Percentiles rank a stretch among this genome's conserved stretches.
Evolutionary conservation across 306 rosid genomes (phyloP).

Genomic region (Fagus sylvatica): DNA sequence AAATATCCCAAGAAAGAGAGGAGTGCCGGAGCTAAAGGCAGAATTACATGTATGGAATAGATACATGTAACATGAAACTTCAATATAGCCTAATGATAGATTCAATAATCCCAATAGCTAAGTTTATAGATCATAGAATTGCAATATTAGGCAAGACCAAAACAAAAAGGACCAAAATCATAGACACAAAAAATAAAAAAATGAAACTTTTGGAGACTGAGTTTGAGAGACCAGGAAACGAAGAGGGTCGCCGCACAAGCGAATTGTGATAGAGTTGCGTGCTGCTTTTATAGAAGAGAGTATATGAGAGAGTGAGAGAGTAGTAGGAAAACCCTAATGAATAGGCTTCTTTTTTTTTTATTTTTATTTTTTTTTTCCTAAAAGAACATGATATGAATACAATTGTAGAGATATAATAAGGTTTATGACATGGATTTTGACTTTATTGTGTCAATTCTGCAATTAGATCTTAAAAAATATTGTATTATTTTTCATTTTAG

Average conservation of each 20-base stretch:
- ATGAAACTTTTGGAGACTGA: neutral
- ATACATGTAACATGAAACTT: neutral
- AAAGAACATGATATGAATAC: no score
- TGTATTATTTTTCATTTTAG: no score
- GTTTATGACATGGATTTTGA: no score
- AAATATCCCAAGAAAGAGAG: neutral
- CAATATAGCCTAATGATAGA: slow-evolving; percentile 27
- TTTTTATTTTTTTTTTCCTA: no score
- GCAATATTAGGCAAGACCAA: neutral
- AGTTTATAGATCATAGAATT: neutral
- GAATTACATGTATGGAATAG: neutral
- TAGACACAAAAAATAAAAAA: neutral
- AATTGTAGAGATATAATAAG: no score
- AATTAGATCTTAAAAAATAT: no score
- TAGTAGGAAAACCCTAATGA: neutral
- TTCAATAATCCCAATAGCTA: slow-evolving; percentile 6
- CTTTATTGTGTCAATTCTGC: no score
- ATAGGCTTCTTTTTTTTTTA: no score
- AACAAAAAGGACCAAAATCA: neutral
- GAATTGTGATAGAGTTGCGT: no score
- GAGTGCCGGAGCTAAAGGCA: slow-evolving; percentile 26
- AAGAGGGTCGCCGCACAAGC: no score
- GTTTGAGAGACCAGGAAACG: neutral
- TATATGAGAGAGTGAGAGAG: no score
- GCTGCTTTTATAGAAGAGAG: neutral